Base-by-base conservation (phyloP, 2,329 filamentous ascomycete genomes). In the Sporothrix dimorphospora region DNA sequence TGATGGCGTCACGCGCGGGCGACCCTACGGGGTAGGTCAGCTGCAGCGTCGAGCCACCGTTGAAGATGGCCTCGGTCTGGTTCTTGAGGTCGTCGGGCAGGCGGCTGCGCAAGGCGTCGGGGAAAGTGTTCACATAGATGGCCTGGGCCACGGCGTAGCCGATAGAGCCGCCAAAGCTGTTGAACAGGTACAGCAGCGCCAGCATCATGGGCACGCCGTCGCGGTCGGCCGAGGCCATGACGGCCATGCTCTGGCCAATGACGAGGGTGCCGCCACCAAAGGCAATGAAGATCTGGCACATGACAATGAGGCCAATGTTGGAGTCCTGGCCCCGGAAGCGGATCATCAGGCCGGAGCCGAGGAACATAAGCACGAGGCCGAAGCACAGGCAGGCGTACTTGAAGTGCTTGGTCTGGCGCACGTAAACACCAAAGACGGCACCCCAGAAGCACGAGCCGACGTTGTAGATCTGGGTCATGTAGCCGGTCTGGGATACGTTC, bases 101-200 rank as follows among this genome's bases (percentile, higher is more conserved):
- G 72, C 86, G 85, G 57, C 79, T 73, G 57, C 78, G 77, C 9
- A 90, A 82, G 45, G 84, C 85, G 24, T 78, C 77, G 8, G 86
- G 85, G 75, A 91, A 86, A 9, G 85, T 81, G 75, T 85, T 83
- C 0, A 84, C 86, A 88, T 89, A 91, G 76, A 91, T 86, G 12
- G 88, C 87, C 1, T 85, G 85, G 3, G 89, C 85, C 66, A 91
- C 83, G 38, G 88, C 85, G 1, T 82, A 81, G n/a, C 88, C 88
- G 40, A 90, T 85, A 3, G 87, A 86, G 59, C 87, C 87, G 69
- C 89, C 89, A 71, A 91, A 83, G 72, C 84, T 85, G 74, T 86
- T 84, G 69, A 87, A 86, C 24, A 90, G 85, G 27, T 86, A 82
- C 74, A 88, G 84, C 76, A 91, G 80, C 4, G 88, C 87, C 2